These are phyloP conservation scores for Ophiostoma himal-ulmi DNA, from an alignment of 2,329 filamentous ascomycete species.

Conservation along the genomic window DNA sequence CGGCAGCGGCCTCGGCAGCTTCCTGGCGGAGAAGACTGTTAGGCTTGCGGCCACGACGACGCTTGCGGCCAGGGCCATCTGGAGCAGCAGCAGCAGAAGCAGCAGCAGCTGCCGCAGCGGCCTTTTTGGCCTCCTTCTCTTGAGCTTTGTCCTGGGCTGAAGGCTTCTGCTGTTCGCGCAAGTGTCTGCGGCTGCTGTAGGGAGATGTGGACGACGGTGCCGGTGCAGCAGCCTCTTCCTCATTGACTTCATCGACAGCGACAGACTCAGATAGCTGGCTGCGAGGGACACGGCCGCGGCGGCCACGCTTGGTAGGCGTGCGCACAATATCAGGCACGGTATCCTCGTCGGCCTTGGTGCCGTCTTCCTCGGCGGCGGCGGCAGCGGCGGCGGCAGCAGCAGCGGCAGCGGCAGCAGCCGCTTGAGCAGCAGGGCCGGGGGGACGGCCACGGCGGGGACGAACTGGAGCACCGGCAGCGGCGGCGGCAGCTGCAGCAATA, in stretches of 20 bases:
- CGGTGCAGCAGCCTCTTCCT: not conserved
- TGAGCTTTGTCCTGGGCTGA: conserved; percentile 1
- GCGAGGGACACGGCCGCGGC: conserved; percentile 22
- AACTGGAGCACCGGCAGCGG: conserved; percentile 26
- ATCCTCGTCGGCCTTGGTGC: conserved; percentile 14
- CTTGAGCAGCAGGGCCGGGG: conserved; percentile 14
- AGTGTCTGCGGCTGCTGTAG: conserved; percentile 3
- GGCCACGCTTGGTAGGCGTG: conserved; percentile 21
- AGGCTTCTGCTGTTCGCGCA: conserved; percentile 11
- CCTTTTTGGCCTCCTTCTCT: conserved; percentile 12
- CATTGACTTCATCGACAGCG: conserved; percentile 20
- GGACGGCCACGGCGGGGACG: conserved; percentile 19
- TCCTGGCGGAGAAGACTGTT: conserved; percentile 18
- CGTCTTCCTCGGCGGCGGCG: not conserved
- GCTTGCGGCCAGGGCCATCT: conserved; percentile 10
- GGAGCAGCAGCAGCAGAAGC: not conserved
- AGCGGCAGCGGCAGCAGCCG: conserved; percentile 15
- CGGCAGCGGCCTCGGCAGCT: conserved; percentile 13
- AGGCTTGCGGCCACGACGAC: conserved; percentile 22
- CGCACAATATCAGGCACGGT: not conserved
- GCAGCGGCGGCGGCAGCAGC: not conserved
- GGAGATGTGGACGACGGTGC: conserved; percentile 3
- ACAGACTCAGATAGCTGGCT: conserved; percentile 26
- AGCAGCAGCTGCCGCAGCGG: not conserved
- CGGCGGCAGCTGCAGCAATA: conserved; percentile 29